Conservation (phyloP, 306 rosid genomes). For the Cucurbita pepo region DNA sequence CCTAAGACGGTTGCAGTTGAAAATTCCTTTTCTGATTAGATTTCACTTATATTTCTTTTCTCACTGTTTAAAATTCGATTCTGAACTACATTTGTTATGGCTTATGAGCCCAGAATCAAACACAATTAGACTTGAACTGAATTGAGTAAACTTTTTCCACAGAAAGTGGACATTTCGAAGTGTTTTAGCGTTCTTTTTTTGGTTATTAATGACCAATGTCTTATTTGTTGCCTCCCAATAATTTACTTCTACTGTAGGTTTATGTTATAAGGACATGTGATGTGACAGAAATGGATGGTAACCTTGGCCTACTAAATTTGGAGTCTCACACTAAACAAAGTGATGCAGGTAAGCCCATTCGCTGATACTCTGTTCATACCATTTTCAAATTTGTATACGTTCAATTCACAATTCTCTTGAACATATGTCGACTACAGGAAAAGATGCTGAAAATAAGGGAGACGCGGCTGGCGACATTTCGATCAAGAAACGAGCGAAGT, state of each 20-base stretch:
- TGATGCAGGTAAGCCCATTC: constrained; percentile 36
- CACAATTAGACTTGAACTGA: not conserved
- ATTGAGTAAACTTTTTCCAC: not conserved
- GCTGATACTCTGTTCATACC: not conserved
- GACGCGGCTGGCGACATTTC: constrained; percentile 10
- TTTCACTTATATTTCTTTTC: no score
- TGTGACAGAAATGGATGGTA: constrained; percentile 44
- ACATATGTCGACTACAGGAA: constrained; percentile 12
- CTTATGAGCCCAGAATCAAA: not conserved
- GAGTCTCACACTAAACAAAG: constrained; percentile 28
- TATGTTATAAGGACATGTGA: constrained; percentile 41
- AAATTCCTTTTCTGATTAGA: no score
- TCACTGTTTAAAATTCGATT: no score
- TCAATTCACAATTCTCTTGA: constrained; percentile 5
- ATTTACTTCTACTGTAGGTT: constrained; percentile 31
- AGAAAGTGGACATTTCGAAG: not conserved
- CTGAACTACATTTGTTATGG: no score
- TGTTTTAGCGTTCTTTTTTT: not conserved
- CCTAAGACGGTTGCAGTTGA: no score
- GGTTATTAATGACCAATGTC: not conserved
- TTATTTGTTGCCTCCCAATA: not conserved
- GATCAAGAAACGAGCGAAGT: constrained; percentile 27
- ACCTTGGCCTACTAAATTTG: constrained; percentile 25
- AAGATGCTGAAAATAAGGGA: constrained; percentile 15
- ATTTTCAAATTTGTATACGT: not conserved